Evolutionary conservation across 805 yeast species (phyloP).

Genomic region (Candida saitoana): DNA sequence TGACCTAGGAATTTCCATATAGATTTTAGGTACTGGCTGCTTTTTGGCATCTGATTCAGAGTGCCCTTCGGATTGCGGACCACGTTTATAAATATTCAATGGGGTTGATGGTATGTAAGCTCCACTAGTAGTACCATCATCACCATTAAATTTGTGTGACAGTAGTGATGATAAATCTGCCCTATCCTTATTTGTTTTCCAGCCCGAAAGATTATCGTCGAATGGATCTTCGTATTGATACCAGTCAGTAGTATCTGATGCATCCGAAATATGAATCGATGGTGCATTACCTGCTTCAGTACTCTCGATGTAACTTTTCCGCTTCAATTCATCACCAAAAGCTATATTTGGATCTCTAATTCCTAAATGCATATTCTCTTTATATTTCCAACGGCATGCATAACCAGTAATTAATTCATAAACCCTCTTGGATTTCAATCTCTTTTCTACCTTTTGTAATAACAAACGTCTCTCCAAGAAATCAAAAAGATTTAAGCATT

Average conservation of each 20-base stretch:
- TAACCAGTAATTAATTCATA: constrained; percentile 47
- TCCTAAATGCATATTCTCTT: constrained; percentile 25
- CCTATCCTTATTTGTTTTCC: neutral
- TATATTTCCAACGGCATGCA: constrained; percentile 45
- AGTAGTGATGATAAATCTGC: neutral
- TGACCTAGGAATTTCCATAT: constrained; percentile 13
- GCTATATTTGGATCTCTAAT: constrained; percentile 22
- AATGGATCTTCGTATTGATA: constrained; percentile 6
- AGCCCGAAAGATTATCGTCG: neutral
- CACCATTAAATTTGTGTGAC: constrained; percentile 2
- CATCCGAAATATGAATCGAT: neutral
- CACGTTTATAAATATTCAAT: constrained; percentile 15
- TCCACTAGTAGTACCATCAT: constrained; percentile 15
- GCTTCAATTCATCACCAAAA: constrained; percentile 18
- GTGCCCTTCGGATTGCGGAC: neutral
- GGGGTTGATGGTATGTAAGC: constrained; percentile 31
- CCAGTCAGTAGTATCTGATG: constrained; percentile 3
- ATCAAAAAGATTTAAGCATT: constrained; percentile 70
- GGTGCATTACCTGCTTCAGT: constrained; percentile 4
- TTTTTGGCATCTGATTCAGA: neutral
- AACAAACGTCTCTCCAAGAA: constrained; percentile 61
- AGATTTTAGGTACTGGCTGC: constrained; percentile 13
- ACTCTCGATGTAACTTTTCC: constrained; percentile 24
- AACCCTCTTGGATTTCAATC: constrained; percentile 38
- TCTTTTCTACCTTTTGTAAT: constrained; percentile 51